phyloP scores from a whole-genome alignment of 768 basidiomycete species.

The Hygrophorus pudorinus region DNA sequence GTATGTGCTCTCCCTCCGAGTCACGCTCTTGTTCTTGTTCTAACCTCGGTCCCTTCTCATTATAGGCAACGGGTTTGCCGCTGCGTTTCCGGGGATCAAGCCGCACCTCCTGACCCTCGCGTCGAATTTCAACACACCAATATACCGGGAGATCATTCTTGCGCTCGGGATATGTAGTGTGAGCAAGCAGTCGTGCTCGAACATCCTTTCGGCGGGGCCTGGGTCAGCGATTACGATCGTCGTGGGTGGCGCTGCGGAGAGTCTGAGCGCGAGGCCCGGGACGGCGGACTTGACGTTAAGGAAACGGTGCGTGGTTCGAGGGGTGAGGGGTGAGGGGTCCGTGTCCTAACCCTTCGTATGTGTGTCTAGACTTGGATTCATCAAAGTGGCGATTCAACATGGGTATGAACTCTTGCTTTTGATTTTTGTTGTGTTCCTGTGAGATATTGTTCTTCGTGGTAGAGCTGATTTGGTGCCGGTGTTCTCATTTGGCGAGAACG shows the following conservation, averaged over 20 bases:
- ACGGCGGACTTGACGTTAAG: conserved; percentile 84
- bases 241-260: conserved; percentile 93
- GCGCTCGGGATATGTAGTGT: conserved; percentile 88
- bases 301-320: conserved; percentile 41
- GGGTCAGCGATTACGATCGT: conserved; percentile 84
- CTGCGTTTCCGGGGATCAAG: conserved; percentile 79
- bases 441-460: background rate
- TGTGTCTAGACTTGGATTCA: conserved; percentile 69
- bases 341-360: background rate
- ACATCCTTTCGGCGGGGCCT: conserved; percentile 62
- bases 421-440: conserved; percentile 3
- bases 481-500: conserved; percentile 98
- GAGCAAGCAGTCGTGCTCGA: conserved; percentile 81
- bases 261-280: conserved; percentile 89
- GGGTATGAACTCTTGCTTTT: conserved; percentile 43
- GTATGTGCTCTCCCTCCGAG: conserved; percentile 28
- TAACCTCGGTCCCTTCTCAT: background rate
- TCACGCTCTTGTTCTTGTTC: conserved; percentile 2
- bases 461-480: conserved; percentile 96
- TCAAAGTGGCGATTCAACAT: conserved; percentile 86
- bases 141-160: conserved; percentile 89
- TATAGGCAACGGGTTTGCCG: conserved; percentile 82
- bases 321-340: background rate
- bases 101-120: conserved; percentile 89
- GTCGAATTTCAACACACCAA: conserved; percentile 84